Evolutionary conservation across 2,329 filamentous ascomycete genomes (phyloP).

Genomic region (Colletotrichum lini): DNA sequence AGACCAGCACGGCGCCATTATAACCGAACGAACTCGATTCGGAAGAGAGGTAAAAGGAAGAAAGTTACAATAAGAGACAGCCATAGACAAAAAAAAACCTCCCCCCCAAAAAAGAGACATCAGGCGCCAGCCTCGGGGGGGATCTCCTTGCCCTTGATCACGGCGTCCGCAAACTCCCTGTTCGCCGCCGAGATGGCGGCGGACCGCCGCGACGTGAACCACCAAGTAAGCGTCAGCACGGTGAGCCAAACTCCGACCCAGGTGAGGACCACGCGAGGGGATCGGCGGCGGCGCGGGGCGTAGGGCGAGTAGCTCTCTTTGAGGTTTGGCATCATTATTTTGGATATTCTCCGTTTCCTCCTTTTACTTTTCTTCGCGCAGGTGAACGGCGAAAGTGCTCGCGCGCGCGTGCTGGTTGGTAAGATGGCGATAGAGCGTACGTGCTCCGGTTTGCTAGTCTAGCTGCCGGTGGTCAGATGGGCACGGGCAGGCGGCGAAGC

Average conservation of each 20-base stretch:
- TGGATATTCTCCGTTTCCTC: no score
- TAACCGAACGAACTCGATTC: not conserved
- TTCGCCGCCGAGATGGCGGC: not conserved
- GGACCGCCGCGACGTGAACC: constrained; percentile 29
- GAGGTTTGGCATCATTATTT: constrained; percentile 19
- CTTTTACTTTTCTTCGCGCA: not conserved
- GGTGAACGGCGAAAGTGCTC: not conserved
- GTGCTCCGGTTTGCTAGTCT: not conserved
- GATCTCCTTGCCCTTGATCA: constrained; percentile 37
- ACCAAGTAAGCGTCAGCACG: constrained; percentile 40
- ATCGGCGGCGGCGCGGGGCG: constrained; percentile 34
- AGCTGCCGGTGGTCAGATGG: not conserved
- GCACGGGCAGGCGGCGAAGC: constrained; percentile 8
- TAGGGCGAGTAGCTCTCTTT: constrained; percentile 36
- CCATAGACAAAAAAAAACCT: not conserved
- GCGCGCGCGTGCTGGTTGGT: not conserved
- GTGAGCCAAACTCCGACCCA: constrained; percentile 42
- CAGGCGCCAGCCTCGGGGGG: constrained; percentile 20
- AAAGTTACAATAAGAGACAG: not conserved
- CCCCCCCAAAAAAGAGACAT: not conserved
- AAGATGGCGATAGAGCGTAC: not conserved
- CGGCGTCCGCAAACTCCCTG: constrained; percentile 19
- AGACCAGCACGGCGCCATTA: not conserved
- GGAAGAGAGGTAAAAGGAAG: not conserved
- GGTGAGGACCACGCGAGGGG: constrained; percentile 31